Base-by-base conservation (phyloP, 208 protist genomes). In the Wallacemonas sp. region DNA sequence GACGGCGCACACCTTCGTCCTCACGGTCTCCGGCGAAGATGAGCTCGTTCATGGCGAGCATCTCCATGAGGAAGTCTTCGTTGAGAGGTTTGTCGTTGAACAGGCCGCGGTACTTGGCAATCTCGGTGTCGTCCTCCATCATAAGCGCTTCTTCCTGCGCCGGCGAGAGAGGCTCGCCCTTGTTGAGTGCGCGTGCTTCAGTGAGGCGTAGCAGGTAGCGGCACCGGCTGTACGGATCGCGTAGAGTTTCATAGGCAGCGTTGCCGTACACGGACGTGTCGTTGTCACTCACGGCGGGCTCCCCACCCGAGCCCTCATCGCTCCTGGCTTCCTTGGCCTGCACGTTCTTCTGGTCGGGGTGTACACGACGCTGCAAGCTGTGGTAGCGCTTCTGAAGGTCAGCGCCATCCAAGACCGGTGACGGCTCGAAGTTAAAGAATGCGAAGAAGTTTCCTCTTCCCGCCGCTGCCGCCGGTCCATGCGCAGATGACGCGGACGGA, bases 241-340 rank as follows among this genome's bases (percentile, higher is more conserved):
- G 66, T 38, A 95, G 74, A 26, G 78, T 83, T 42, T 90, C 82
- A 63, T 95, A 95, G 26, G 83, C 80, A 2, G 42, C 72, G 61
- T 95, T 95, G 8, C 77, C 89, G 63, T 95, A 92, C 27, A 71
- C 78, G 45, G 84, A 92, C 26, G 78, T 44, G 45, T 83, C 77
- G 3, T 52, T 38, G 36, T 50, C 53, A 60, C 62, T 73, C 24
- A 29, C n/a, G 12, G 9, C 48, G 48, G 37, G 24, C 27, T 15
- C 8, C 38, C 1, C 41, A 30, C 46, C 48, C 55, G 32, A 33
- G 38, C 2, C 19, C 29, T 60, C 39, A 34, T 38, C 21, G 9
- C 30, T 17, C 61, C 41, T 44, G 57, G 38, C 41, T 60, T 57
- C 38, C 54, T 45, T 46, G 39, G 52, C 71, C 71, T 89, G 78